Evolutionary conservation across 345 rosid genomes (phyloP), one percentile per base, ranked within the genome.

Genomic region (Limnanthes douglasii): DNA sequence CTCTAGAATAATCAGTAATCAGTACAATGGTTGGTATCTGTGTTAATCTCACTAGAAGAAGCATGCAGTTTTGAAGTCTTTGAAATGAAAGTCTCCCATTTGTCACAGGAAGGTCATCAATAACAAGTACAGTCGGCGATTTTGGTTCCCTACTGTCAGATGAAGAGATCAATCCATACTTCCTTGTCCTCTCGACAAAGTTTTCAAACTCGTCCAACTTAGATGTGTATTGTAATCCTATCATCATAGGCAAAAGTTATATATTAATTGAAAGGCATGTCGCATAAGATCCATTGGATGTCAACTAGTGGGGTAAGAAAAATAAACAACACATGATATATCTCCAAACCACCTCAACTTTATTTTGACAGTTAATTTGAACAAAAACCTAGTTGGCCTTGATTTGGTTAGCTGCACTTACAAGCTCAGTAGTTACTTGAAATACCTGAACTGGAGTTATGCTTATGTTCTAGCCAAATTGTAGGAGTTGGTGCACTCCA

Each of bases 401-500:
- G n/a, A n/a, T n/a, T n/a, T n/a, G n/a, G n/a, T n/a, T n/a, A n/a
- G n/a, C n/a, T n/a, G n/a, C n/a, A n/a, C n/a, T n/a, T n/a, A n/a
- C n/a, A n/a, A n/a, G n/a, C n/a, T n/a, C n/a, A n/a, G n/a, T 31
- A 46, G 14, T 18, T 40, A 25, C 27, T 21, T 41, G 23, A 22
- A 46, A 40, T 52, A 79, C 98, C 95, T 60, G 79, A 31, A 66
- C 33, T 69, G 13, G 69, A 51, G 68, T 59, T 68, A 58, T 90
- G 79, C 28, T 66, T 12, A 50, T 77, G 74, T 60, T 90, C 98
- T 59, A 70, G 79, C 98, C 98, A 84, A 62, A 77, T 34, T 25
- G 95, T 90, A 16, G 98, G 95, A 47, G 83, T 84, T 39, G 98
- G 98, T 11, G 95, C 54, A 23, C 65, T 67, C 98, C 98, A 90